These are phyloP conservation scores for Boletus rubropictus DNA, from an alignment of 768 basidiomycete species.

Conservation along the genomic window DNA sequence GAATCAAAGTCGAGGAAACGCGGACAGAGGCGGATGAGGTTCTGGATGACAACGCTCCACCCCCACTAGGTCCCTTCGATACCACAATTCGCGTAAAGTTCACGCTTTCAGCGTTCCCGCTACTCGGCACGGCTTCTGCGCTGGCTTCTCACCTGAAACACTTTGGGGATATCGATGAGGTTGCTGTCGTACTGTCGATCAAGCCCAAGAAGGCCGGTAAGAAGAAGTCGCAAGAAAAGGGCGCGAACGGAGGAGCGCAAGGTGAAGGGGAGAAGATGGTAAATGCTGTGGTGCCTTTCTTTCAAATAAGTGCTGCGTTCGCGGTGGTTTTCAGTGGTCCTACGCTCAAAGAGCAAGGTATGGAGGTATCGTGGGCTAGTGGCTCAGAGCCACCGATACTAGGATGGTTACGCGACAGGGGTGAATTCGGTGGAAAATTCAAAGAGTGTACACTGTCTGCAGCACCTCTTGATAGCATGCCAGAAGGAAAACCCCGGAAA, in stretches of 20 bases:
- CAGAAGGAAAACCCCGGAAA: not conserved
- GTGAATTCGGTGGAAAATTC: conserved; percentile 43
- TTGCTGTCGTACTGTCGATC: conserved; percentile 62
- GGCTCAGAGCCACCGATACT: conserved; percentile 67
- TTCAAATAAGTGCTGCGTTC: conserved; percentile 70
- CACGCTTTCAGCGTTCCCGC: conserved; percentile 46
- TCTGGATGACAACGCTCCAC: conserved; percentile 46
- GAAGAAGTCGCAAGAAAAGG: conserved; percentile 32
- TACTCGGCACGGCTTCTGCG: conserved; percentile 17
- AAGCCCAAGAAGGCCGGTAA: conserved; percentile 44
- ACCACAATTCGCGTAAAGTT: conserved; percentile 76
- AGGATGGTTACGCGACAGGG: conserved; percentile 66
- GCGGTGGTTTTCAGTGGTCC: conserved; percentile 63
- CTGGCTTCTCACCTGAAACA: conserved; percentile 41
- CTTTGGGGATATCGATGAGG: conserved; percentile 60
- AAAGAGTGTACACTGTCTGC: conserved; percentile 11
- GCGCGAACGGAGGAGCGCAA: conserved; percentile 38
- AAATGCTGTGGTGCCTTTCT: conserved; percentile 71
- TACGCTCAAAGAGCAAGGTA: conserved; percentile 47
- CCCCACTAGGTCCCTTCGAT: conserved; percentile 59
- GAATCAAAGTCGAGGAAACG: conserved; percentile 25
- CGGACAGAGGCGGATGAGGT: conserved; percentile 28
- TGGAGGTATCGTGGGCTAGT: conserved; percentile 71
- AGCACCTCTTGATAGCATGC: conserved; percentile 17
- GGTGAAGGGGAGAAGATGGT: conserved; percentile 41